Percentiles rank a stretch among this genome's conserved stretches.
These are phyloP conservation scores for Nyssa sinensis DNA, from an alignment of 148 eudicot genomes.

Conservation along the genomic window DNA sequence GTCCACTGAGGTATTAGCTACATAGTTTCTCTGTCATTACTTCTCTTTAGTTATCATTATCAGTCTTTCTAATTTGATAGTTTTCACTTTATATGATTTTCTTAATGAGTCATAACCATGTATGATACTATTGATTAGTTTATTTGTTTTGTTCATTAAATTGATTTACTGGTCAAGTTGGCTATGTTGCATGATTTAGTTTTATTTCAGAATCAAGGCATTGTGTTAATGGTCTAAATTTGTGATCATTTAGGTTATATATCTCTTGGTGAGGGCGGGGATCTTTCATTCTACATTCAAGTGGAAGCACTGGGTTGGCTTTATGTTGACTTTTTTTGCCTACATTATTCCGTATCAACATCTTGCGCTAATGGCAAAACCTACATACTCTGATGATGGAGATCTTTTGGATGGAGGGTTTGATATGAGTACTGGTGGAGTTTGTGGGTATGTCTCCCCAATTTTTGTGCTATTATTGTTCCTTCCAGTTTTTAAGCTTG, in stretches of 20 bases:
- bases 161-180: background rate
- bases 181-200: background rate
- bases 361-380: slow-evolving; percentile 79
- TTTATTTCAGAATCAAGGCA: background rate
- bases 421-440: slow-evolving; percentile 86
- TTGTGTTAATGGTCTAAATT: slow-evolving; percentile 9
- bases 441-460: slow-evolving; percentile 67
- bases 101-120: background rate
- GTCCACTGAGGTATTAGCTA: too few species aligned
- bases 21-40: too few species aligned
- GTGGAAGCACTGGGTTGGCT: slow-evolving; percentile 78
- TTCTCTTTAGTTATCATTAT: too few species aligned
- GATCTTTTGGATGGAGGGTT: slow-evolving; percentile 92
- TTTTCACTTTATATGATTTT: background rate
- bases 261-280: slow-evolving; percentile 63
- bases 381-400: slow-evolving; percentile 54
- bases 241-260: slow-evolving; percentile 51
- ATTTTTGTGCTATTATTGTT: background rate
- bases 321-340: slow-evolving; percentile 61
- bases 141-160: background rate
- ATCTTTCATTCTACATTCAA: slow-evolving; percentile 62
- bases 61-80: background rate
- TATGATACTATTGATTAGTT: background rate
- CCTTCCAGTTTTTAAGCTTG: background rate
- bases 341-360: slow-evolving; percentile 76